Base-by-base conservation (phyloP, 2,329 filamentous ascomycete species). In the Talaromyces sp. region DNA sequence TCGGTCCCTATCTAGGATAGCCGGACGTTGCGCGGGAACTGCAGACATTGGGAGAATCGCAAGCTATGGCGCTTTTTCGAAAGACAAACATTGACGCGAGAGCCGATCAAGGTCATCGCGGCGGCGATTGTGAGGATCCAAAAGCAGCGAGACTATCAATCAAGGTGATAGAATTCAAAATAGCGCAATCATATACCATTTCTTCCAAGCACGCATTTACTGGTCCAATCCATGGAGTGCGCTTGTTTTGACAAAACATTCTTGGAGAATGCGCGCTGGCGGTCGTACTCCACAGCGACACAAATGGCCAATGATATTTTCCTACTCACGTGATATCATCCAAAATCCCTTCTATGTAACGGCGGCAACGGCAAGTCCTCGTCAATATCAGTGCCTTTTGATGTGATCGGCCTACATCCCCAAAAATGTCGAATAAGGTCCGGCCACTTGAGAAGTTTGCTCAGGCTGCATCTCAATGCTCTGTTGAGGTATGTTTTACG, bases 381-480 rank as follows among this genome's bases (percentile, higher is more conserved):
- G 37, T 25, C 33, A 46, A 39, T 22, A 13, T 25, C 40, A 52
- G 25, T 17, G 2, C n/a, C 31, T 13, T 28, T 41, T 21, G 25
- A 36, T 45, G 52, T 54, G 39, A 45, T 22, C 28, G 9, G n/a
- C 11, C 36, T 35, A 28, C 6, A 28, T 6, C 22, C 21, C 52
- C 72, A 64, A 25, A 64, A 25, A 79, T 81, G 73, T 70, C 80
- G 2, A 73, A 71, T 57, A 77, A 80, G 62, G 82, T 79, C 59
- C 78, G 85, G 61, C 87, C 87, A 21, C 84, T 89, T 62, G 84
- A 89, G 67, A 88, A 85, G 63, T 81, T 89, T 66, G 86, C 86
- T 15, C 78, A 82, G 61, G 85, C 86, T 1, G 80, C 81, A 15
- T 82, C 81, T 15, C 85, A 86, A 72, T 89, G 87, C 72, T 82